Conservation (phyloP, 805 yeast species). For the Candida cerambycidarum region DNA sequence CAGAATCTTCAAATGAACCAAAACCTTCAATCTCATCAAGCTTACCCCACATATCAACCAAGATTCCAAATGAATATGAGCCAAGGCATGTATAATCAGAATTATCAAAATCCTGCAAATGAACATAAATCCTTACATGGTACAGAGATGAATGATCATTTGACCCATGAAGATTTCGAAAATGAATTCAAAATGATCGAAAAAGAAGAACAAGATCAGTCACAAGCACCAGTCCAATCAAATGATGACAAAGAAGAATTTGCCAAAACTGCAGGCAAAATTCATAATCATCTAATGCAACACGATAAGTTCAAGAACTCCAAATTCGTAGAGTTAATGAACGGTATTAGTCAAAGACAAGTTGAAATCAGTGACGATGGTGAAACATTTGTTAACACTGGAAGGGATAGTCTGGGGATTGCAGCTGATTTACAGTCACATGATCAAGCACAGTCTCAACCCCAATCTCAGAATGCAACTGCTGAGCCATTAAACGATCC, state of each 20-base stretch:
- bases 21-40: too few species aligned
- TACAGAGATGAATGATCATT: not conserved
- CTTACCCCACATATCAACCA: not conserved
- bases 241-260: conserved; percentile 32
- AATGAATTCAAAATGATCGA: conserved; percentile 7
- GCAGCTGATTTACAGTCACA: too few species aligned
- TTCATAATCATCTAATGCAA: conserved; percentile 26
- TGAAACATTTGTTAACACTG: conserved; percentile 33
- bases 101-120: conserved; percentile 8
- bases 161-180: conserved; percentile 7
- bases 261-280: conserved; percentile 40
- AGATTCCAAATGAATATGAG: conserved; percentile 6
- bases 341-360: conserved; percentile 32
- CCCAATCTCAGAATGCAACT: too few species aligned
- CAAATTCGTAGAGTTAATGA: conserved; percentile 40
- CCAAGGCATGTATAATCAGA: not conserved
- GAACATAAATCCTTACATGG: conserved; percentile 30
- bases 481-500: too few species aligned
- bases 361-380: conserved; percentile 38
- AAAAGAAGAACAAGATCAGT: conserved; percentile 17
- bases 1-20: not conserved
- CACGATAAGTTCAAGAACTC: conserved; percentile 35
- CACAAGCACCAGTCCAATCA: conserved; percentile 12
- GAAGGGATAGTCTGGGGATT: conserved; percentile 41
- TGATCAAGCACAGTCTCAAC: too few species aligned